These are phyloP conservation scores for Cladophialophora chaetospira DNA, from an alignment of 2,329 filamentous ascomycete genomes.

Conservation along the genomic window DNA sequence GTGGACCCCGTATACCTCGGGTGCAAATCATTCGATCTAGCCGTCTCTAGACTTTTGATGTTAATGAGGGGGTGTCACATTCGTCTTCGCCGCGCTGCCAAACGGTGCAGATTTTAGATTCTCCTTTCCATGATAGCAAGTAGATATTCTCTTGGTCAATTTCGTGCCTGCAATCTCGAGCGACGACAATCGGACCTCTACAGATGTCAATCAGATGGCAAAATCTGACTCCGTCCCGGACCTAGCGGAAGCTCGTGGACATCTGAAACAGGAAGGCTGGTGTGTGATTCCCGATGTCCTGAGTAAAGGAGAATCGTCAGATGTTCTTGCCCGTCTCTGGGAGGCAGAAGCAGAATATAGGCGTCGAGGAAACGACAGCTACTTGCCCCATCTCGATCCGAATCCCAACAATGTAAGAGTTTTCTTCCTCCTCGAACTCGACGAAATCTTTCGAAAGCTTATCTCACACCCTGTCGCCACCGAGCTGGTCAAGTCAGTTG, in stretches of 20 bases:
- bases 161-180: too few relatives aligned
- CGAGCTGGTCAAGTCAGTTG: constrained; percentile 35
- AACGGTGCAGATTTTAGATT: too few relatives aligned
- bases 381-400: constrained; percentile 35
- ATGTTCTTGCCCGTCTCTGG: constrained; percentile 35
- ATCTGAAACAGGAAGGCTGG: constrained; percentile 35
- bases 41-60: too few relatives aligned
- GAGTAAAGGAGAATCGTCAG: constrained; percentile 22
- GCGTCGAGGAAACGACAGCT: constrained; percentile 33
- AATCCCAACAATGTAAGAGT: constrained; percentile 38
- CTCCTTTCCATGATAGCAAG: too few relatives aligned
- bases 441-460: constrained; percentile 36
- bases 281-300: constrained; percentile 35
- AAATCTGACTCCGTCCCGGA: too few relatives aligned
- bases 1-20: too few relatives aligned
- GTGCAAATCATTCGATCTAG: too few relatives aligned
- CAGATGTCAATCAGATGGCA: too few relatives aligned
- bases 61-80: too few relatives aligned
- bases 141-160: too few relatives aligned
- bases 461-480: constrained; percentile 36
- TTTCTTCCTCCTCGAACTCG: constrained; percentile 39
- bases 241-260: constrained; percentile 7
- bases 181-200: too few relatives aligned
- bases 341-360: constrained; percentile 33
- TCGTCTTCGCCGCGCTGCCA: too few relatives aligned